phyloP scores from a whole-genome alignment of 257 asterid species.

The Scutellaria galericulata region DNA sequence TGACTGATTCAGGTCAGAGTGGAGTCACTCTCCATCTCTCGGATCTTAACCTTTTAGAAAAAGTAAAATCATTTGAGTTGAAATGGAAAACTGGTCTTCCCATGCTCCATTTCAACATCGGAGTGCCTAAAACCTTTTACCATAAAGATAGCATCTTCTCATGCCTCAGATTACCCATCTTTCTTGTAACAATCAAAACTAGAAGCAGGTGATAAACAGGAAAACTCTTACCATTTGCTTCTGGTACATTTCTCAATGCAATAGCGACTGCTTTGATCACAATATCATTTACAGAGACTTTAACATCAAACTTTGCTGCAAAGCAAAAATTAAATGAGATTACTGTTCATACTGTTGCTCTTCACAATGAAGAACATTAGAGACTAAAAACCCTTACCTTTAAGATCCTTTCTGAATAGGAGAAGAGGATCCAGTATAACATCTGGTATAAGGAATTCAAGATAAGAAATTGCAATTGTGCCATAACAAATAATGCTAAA shows the following conservation, averaged over 20 bases:
- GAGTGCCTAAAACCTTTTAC: background rate
- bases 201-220: conserved; percentile 27
- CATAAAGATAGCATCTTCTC: background rate
- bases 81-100: background rate
- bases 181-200: conserved; percentile 18
- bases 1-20: no score
- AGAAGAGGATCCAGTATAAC: conserved; percentile 94
- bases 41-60: background rate
- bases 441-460: conserved; percentile 60
- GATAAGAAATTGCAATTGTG: conserved; percentile 35
- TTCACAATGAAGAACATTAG: conserved; percentile 25
- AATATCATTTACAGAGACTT: conserved; percentile 96
- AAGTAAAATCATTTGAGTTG: background rate
- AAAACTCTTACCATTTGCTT: conserved; percentile 82
- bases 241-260: conserved; percentile 88
- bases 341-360: conserved; percentile 31
- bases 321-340: conserved; percentile 36
- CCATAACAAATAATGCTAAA: conserved; percentile 32
- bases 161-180: conserved; percentile 17
- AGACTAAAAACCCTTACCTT: conserved; percentile 58
- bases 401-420: conserved; percentile 91
- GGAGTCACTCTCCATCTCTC: background rate
- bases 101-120: conserved; percentile 21
- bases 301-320: conserved; percentile 82
- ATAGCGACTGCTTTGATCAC: conserved; percentile 90